Evolutionary conservation across 306 rosid species (phyloP).

Genomic region (Pterocarpus santalinus): DNA sequence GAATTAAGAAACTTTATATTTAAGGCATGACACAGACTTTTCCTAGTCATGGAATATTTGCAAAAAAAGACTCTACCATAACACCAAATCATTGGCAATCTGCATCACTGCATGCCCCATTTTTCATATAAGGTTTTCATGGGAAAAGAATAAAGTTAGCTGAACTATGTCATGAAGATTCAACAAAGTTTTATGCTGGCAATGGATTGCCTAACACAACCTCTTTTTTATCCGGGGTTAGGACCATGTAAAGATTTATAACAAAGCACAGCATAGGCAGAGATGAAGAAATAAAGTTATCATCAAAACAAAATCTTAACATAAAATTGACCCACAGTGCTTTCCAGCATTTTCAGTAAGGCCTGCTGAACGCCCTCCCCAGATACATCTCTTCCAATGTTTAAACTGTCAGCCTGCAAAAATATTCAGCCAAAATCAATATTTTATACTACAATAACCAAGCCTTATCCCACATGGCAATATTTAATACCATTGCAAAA

Average conservation of each 20-base stretch:
- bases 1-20: no score
- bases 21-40: no score
- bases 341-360: constrained; percentile 81
- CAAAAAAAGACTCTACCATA: not conserved
- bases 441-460: not conserved
- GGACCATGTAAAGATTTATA: not conserved
- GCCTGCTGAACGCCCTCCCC: constrained; percentile 91
- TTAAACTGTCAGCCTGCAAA: constrained; percentile 64
- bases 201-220: not conserved
- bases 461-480: not conserved
- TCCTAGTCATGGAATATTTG: no score
- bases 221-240: not conserved
- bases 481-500: not conserved
- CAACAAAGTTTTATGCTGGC: not conserved
- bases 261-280: not conserved
- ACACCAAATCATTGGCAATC: constrained; percentile 5
- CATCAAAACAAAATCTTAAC: constrained; percentile 6
- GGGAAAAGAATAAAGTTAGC: not conserved
- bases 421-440: constrained; percentile 19
- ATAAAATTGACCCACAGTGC: constrained; percentile 65
- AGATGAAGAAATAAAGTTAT: constrained; percentile 1
- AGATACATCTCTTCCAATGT: constrained; percentile 80
- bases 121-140: not conserved
- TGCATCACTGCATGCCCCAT: not conserved
- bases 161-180: not conserved